Conservation (phyloP, 306 rosid species). For the Canavalia gladiata region DNA sequence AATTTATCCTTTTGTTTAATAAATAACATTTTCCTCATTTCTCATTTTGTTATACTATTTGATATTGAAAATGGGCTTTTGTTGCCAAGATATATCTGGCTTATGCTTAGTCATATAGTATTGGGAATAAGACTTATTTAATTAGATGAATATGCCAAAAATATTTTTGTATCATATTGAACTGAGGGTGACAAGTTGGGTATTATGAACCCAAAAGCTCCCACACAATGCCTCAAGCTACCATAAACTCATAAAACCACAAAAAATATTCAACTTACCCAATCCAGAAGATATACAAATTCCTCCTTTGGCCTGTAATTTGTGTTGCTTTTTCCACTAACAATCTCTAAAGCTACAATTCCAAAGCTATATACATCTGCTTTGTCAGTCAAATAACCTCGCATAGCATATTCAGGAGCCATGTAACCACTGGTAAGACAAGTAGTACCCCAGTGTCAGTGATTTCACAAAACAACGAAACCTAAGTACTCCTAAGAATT, state of each 20-base stretch:
- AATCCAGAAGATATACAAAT: conserved; percentile 81
- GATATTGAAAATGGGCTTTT: not conserved
- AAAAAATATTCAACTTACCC: conserved; percentile 61
- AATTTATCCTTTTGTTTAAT: not conserved
- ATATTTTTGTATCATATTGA: not conserved
- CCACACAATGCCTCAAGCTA: not conserved
- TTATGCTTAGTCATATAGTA: not conserved
- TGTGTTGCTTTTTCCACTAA: conserved; percentile 79
- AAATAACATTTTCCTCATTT: not conserved
- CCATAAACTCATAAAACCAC: not conserved
- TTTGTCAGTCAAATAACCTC: conserved; percentile 77
- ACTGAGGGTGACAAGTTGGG: not conserved
- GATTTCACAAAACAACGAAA: conserved; percentile 14
- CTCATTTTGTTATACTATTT: not conserved
- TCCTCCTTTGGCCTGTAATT: conserved; percentile 68
- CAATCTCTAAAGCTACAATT: conserved; percentile 74
- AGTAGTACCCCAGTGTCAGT: conserved; percentile 42
- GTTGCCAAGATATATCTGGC: not conserved
- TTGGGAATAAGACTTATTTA: not conserved
- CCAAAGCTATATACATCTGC: conserved; percentile 85
- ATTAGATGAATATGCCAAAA: not conserved
- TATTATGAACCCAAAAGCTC: not conserved
- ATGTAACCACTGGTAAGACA: conserved; percentile 70
- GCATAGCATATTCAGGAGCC: conserved; percentile 90
- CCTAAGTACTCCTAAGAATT: not conserved